A percentile compares a stretch with the other conserved stretches of the same genome.
Evolutionary conservation across 2,329 filamentous ascomycete genomes (phyloP).

Genomic region (Pyrenochaeta sp.): DNA sequence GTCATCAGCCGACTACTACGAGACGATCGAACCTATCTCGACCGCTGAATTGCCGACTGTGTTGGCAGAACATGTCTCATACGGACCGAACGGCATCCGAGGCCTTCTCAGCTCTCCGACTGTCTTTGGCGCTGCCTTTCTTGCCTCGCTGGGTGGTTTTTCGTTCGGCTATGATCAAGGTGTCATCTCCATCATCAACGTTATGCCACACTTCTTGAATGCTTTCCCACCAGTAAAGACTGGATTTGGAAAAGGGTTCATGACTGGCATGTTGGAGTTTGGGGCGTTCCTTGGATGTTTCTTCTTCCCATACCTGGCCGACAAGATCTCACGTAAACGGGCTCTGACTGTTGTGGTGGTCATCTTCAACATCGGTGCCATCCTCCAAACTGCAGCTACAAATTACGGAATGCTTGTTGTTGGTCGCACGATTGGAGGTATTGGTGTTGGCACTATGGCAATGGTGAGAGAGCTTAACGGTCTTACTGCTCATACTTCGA

Average conservation of each 20-base stretch:
- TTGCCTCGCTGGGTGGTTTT: conserved; percentile 44
- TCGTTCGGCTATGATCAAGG: conserved; percentile 47
- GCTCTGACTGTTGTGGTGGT: conserved; percentile 41
- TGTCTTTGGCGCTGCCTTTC: conserved; percentile 49
- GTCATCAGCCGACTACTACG: too few relatives aligned
- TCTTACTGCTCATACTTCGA: too few relatives aligned
- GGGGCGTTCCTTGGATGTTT: conserved; percentile 50
- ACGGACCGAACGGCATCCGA: conserved; percentile 3
- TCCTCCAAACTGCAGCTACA: conserved; percentile 57
- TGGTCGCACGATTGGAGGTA: conserved; percentile 53
- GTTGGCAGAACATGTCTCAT: background rate
- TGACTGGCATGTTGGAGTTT: conserved; percentile 46
- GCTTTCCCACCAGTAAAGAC: conserved; percentile 13
- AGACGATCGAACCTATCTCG: background rate
- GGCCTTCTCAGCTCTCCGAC: conserved; percentile 50
- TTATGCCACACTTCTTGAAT: conserved; percentile 56
- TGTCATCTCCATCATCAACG: conserved; percentile 54
- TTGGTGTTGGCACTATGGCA: conserved; percentile 52
- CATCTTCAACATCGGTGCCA: conserved; percentile 56
- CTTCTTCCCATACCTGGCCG: conserved; percentile 53
- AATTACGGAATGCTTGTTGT: conserved; percentile 58
- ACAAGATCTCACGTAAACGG: conserved; percentile 59
- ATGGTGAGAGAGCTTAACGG: background rate
- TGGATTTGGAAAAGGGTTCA: conserved; percentile 43
- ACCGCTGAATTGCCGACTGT: background rate